Evolutionary conservation across 495 filamentous ascomycete species (phyloP).

Genomic region (Daldinia loculata): DNA sequence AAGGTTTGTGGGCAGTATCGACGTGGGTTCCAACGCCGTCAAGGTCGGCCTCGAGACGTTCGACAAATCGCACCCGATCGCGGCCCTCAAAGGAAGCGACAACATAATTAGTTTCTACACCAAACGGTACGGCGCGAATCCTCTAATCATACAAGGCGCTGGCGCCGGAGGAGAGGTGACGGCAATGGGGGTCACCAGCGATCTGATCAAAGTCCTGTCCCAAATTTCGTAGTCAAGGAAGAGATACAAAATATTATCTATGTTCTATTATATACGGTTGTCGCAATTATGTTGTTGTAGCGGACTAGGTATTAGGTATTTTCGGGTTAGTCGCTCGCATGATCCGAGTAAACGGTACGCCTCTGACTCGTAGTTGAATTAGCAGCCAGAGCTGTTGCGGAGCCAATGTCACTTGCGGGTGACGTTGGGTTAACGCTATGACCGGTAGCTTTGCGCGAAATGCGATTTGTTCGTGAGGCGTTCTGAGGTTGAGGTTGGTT

Average conservation of each 20-base stretch:
- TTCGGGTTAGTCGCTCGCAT: constrained; percentile 15
- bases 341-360: constrained; percentile 21
- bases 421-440: constrained; percentile 1
- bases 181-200: constrained; percentile 92
- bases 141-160: constrained; percentile 92
- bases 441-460: constrained; percentile 8
- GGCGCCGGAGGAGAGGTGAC: constrained; percentile 95
- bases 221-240: constrained; percentile 46
- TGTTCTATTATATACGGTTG: constrained; percentile 22
- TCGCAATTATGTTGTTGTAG: constrained; percentile 13
- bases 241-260: constrained; percentile 25
- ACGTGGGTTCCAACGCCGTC: constrained; percentile 75
- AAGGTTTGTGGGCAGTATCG: constrained; percentile 91
- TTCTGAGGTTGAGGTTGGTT: constrained; percentile 34
- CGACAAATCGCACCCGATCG: constrained; percentile 83
- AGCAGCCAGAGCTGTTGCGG: constrained; percentile 26
- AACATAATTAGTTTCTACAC: constrained; percentile 99
- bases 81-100: constrained; percentile 92
- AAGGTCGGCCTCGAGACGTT: constrained; percentile 92
- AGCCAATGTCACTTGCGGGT: constrained; percentile 20
- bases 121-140: constrained; percentile 86
- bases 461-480: constrained; percentile 24
- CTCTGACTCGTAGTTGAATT: constrained; percentile 23
- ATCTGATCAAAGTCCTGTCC: constrained; percentile 83
- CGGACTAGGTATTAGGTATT: constrained; percentile 1